These are phyloP conservation scores for Alternaria angustiovoidea DNA, from an alignment of 2,329 filamentous ascomycete genomes.

Conservation along the genomic window DNA sequence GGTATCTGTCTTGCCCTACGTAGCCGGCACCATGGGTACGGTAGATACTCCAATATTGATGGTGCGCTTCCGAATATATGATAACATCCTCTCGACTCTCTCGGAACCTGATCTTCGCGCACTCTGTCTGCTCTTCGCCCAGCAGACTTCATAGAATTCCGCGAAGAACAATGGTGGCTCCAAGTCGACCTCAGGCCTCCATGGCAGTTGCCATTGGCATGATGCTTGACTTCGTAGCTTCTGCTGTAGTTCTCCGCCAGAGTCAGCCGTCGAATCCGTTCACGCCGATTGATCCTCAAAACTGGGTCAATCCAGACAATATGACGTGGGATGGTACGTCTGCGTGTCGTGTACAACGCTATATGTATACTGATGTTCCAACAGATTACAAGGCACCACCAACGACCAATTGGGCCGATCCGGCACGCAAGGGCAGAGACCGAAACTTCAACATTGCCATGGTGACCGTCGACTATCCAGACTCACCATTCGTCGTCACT, in stretches of 20 bases:
- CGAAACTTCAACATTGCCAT: constrained; percentile 66
- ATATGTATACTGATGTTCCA: constrained; percentile 53
- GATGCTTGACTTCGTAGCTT: constrained; percentile 26
- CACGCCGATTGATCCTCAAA: constrained; percentile 60
- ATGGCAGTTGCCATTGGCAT: constrained; percentile 26
- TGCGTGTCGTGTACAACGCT: constrained; percentile 51
- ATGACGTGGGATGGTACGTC: constrained; percentile 53
- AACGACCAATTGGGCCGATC: constrained; percentile 59
- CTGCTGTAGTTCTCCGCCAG: constrained; percentile 24
- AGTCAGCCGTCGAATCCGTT: constrained; percentile 53
- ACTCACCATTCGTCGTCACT: constrained; percentile 60
- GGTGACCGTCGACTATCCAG: constrained; percentile 61
- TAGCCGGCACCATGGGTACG: neutral
- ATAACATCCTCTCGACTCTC: neutral
- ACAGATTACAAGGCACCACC: constrained; percentile 57
- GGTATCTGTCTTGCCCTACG: neutral
- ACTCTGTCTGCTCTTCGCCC: neutral
- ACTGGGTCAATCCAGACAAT: constrained; percentile 63
- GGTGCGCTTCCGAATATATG: neutral
- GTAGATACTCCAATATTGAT: neutral
- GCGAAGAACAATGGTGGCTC: neutral
- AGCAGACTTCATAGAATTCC: neutral
- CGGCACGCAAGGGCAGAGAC: constrained; percentile 54
- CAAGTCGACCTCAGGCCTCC: constrained; percentile 1
- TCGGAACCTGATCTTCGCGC: neutral